Conservation (phyloP, 176 grass and related monocot genomes). For the Triticum turgidum region DNA sequence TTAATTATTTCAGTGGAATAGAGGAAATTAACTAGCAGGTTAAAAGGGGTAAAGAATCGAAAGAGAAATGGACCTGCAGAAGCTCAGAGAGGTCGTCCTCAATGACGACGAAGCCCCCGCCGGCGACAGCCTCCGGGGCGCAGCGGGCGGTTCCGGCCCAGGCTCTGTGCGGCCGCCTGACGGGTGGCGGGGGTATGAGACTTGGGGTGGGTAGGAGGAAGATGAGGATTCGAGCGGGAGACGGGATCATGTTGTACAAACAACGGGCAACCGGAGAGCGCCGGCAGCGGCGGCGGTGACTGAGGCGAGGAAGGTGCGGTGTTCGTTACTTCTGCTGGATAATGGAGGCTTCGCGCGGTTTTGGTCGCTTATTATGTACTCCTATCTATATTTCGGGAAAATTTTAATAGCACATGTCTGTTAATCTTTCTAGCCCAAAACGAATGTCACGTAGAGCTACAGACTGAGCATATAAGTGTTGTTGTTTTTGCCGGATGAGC, state of each 20-base stretch:
- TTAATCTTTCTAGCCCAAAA: no score
- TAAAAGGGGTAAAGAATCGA: background rate
- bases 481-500: no score
- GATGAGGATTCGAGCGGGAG: slow-evolving; percentile 15
- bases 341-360: slow-evolving; percentile 5
- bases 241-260: slow-evolving; percentile 25
- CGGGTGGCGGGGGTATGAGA: background rate
- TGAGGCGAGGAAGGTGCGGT: slow-evolving; percentile 1
- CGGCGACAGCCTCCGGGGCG: background rate
- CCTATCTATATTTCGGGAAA: no score
- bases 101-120: slow-evolving; percentile 47
- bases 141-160: slow-evolving; percentile 25
- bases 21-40: background rate
- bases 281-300: background rate
- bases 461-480: no score
- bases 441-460: no score
- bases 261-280: background rate
- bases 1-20: background rate
- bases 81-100: slow-evolving; percentile 80
- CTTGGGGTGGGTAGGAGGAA: slow-evolving; percentile 11
- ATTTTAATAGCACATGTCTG: no score
- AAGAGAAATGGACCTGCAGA: slow-evolving; percentile 49
- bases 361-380: no score
- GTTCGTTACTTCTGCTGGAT: background rate
- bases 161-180: background rate